Evolutionary conservation across 139 green algal species (phyloP).

Genomic region (Pleodorina starrii): DNA sequence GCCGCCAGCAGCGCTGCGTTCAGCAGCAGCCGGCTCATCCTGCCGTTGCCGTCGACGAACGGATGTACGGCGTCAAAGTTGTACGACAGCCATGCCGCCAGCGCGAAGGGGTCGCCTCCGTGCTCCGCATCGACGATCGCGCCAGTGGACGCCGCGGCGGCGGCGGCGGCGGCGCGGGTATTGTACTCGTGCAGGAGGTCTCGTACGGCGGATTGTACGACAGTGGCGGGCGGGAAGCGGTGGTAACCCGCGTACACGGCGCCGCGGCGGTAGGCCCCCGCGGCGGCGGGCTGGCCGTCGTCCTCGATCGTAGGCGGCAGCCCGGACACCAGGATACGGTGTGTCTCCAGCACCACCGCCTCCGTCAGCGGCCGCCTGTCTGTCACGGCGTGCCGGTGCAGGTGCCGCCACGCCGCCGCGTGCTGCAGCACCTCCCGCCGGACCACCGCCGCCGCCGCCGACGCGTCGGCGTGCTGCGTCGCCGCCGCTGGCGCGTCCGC

Average conservation of each 20-base stretch:
- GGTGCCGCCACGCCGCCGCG: not conserved
- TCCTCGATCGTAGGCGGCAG: too few species aligned
- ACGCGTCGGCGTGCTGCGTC: not conserved
- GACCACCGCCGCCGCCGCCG: not conserved
- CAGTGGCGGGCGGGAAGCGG: not conserved
- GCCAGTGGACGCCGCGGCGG: too few species aligned
- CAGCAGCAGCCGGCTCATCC: not conserved
- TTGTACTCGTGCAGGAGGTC: not conserved
- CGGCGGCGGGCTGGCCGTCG: not conserved
- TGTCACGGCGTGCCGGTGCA: not conserved
- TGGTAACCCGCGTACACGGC: not conserved
- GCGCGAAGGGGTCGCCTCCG: not conserved
- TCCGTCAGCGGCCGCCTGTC: not conserved
- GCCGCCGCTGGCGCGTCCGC: not conserved
- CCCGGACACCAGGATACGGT: not conserved
- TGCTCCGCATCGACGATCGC: too few species aligned
- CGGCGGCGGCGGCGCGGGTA: not conserved
- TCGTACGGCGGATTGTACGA: not conserved
- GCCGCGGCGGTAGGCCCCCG: not conserved
- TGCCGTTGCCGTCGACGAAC: conserved; percentile 2
- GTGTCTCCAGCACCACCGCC: not conserved
- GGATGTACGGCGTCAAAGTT: not conserved
- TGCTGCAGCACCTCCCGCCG: not conserved
- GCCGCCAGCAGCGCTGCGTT: not conserved
- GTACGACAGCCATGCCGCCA: not conserved